phyloP scores from a whole-genome alignment of 768 basidiomycete species.

The Pleurotus pulmonarius region DNA sequence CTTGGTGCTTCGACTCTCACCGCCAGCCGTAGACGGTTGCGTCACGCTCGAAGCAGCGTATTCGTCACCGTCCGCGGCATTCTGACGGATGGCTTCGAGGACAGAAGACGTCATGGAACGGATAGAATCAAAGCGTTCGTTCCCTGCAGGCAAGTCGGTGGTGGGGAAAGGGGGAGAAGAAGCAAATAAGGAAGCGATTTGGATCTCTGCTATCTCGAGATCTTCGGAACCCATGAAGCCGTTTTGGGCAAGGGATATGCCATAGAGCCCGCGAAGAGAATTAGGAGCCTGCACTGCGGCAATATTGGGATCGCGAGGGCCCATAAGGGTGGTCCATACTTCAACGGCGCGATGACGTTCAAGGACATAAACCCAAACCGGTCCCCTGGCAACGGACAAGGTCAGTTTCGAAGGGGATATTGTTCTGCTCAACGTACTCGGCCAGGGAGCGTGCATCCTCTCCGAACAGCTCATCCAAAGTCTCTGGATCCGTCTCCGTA shows the following conservation, averaged over 20 bases:
- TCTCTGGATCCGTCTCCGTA: slow-evolving; percentile 76
- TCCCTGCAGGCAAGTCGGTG: slow-evolving; percentile 51
- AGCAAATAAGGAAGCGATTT: slow-evolving; percentile 74
- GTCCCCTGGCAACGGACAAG: slow-evolving; percentile 46
- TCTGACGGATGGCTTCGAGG: slow-evolving; percentile 37
- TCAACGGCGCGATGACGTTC: slow-evolving; percentile 80
- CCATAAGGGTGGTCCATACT: slow-evolving; percentile 77
- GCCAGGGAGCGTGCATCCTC: slow-evolving; percentile 69
- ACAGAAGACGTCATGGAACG: slow-evolving; percentile 46
- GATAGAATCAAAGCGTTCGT: slow-evolving; percentile 22
- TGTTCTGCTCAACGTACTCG: slow-evolving; percentile 54
- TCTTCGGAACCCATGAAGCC: slow-evolving; percentile 73
- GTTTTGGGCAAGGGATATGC: slow-evolving; percentile 50
- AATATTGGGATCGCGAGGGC: slow-evolving; percentile 54
- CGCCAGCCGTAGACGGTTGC: slow-evolving; percentile 39
- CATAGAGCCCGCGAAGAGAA: slow-evolving; percentile 72
- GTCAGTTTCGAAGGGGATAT: slow-evolving; percentile 1
- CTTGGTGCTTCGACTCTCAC: slow-evolving; percentile 27
- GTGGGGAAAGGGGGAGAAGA: slow-evolving; percentile 81
- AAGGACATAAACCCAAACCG: slow-evolving; percentile 90
- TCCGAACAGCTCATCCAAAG: slow-evolving; percentile 76
- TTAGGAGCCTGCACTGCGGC: slow-evolving; percentile 54
- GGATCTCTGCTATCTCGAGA: slow-evolving; percentile 65
- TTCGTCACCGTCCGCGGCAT: slow-evolving; percentile 24
- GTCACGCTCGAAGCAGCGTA: slow-evolving; percentile 42